These are phyloP conservation scores for Aphanomyces invadans DNA, from an alignment of 352 stramenopile genomes.

Conservation along the genomic window DNA sequence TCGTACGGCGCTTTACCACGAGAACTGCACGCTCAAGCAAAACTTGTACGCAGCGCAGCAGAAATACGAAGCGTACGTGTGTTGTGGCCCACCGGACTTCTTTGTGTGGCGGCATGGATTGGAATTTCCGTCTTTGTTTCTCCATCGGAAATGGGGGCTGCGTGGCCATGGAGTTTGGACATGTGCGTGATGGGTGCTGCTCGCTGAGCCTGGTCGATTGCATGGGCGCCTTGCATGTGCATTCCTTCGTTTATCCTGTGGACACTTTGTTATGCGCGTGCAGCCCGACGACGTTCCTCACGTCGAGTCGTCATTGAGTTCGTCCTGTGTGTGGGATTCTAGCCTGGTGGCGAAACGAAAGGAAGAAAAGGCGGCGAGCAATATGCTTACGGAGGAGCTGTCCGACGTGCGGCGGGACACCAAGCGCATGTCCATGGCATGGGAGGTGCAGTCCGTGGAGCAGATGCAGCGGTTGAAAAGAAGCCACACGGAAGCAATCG, in stretches of 20 bases:
- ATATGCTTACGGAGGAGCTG: constrained; percentile 17
- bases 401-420: constrained; percentile 6
- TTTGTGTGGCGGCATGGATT: background rate
- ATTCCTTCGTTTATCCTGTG: too few species aligned
- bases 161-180: too few species aligned
- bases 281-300: too few species aligned
- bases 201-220: too few species aligned
- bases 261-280: too few species aligned
- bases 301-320: too few species aligned
- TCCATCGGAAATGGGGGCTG: too few species aligned
- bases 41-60: constrained; percentile 11
- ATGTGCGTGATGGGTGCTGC: too few species aligned
- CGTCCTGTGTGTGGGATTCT: too few species aligned
- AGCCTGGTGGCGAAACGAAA: constrained; percentile 9
- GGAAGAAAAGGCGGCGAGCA: background rate
- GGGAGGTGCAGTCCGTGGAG: background rate
- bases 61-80: constrained; percentile 19
- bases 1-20: background rate
- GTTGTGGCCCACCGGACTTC: background rate
- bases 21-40: constrained; percentile 15
- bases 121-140: too few species aligned
- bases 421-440: constrained; percentile 12
- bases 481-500: background rate
- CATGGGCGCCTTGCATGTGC: too few species aligned
- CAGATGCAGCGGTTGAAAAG: background rate